These are phyloP conservation scores for Cercospora zeina DNA, from an alignment of 2,329 filamentous ascomycete species.

Conservation along the genomic window DNA sequence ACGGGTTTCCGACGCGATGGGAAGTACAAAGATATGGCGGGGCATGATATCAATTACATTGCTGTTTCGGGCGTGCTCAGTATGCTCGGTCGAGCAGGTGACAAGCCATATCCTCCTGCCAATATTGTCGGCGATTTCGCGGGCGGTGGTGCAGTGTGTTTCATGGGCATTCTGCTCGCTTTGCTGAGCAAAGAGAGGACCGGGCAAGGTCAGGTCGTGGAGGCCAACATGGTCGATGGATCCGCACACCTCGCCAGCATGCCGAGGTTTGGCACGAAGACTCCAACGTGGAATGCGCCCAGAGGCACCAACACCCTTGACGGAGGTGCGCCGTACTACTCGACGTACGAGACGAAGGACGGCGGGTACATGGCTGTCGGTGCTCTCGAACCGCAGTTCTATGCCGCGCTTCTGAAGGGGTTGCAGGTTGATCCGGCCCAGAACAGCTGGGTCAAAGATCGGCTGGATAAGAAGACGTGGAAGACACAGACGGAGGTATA, in stretches of 20 bases:
- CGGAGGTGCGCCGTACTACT: slow-evolving; percentile 83
- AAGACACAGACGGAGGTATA: slow-evolving; percentile 64
- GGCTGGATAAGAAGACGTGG: slow-evolving; percentile 67
- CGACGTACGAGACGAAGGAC: slow-evolving; percentile 82
- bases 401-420: slow-evolving; percentile 64
- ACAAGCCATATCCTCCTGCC: slow-evolving; percentile 73
- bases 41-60: slow-evolving; percentile 96
- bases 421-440: slow-evolving; percentile 56
- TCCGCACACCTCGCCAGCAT: slow-evolving; percentile 75
- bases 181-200: slow-evolving; percentile 64
- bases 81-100: slow-evolving; percentile 69
- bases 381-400: slow-evolving; percentile 86
- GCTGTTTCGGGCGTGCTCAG: slow-evolving; percentile 78
- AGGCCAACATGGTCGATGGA: slow-evolving; percentile 97
- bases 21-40: slow-evolving; percentile 82
- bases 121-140: slow-evolving; percentile 92
- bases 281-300: slow-evolving; percentile 60
- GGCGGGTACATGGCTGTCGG: slow-evolving; percentile 80
- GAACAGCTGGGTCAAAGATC: slow-evolving; percentile 48
- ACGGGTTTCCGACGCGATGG: slow-evolving; percentile 88
- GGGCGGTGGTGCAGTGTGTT: slow-evolving; percentile 79
- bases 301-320: slow-evolving; percentile 79
- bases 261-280: slow-evolving; percentile 67
- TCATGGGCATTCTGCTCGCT: slow-evolving; percentile 79
- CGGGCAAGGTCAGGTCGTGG: slow-evolving; percentile 81